These are phyloP conservation scores for Ophiostoma ulmi DNA, from an alignment of 2,329 filamentous ascomycete species.

Conservation along the genomic window DNA sequence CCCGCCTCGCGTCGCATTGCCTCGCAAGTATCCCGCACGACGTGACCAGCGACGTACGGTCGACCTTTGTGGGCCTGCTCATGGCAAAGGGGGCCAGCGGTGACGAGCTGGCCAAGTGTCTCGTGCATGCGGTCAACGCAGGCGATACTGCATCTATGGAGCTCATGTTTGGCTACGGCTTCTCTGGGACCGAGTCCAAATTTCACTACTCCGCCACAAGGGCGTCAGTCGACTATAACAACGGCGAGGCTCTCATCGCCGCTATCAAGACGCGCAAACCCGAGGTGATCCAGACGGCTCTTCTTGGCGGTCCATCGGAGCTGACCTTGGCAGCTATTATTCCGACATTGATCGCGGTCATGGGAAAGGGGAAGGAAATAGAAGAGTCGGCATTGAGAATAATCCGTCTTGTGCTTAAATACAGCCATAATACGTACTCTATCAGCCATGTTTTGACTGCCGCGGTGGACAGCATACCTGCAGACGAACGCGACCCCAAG, in stretches of 20 bases:
- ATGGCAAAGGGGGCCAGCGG: not conserved
- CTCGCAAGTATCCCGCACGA: not conserved
- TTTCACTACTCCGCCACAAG: not conserved
- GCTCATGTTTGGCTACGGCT: not conserved
- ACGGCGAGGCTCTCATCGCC: not conserved
- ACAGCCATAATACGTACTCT: not conserved
- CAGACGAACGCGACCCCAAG: not conserved
- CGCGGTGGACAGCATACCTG: not conserved
- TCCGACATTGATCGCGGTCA: not conserved
- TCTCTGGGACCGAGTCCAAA: not conserved
- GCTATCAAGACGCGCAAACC: not conserved
- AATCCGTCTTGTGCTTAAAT: not conserved
- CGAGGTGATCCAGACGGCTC: not conserved
- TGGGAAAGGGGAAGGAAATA: not conserved
- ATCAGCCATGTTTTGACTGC: not conserved
- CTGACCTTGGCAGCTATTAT: not conserved
- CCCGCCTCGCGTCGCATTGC: not conserved
- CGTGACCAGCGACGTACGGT: not conserved
- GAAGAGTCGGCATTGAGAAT: not conserved
- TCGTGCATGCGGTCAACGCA: not conserved
- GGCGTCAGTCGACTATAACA: not conserved
- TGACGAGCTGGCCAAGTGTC: not conserved
- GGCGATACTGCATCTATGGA: not conserved
- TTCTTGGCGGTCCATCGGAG: not conserved
- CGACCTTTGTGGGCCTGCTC: not conserved